Evolutionary conservation across 345 rosid species (phyloP), one percentile per base, ranked within the genome.

Genomic region (Gossypium arboreum): DNA sequence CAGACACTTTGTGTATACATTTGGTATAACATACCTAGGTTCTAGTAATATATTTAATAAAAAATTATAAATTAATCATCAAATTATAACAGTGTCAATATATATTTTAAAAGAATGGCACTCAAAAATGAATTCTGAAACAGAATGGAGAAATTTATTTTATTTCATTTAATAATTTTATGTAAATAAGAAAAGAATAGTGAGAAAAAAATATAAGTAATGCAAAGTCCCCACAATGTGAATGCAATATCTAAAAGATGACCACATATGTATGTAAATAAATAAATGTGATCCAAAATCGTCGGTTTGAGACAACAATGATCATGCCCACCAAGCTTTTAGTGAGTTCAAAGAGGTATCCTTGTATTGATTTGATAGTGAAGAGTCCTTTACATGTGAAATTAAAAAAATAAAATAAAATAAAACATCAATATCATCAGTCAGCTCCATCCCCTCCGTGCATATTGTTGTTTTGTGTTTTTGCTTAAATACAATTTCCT

Each of bases 251-350:
- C 56, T 51, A 18, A 13, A 55, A 55, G 55, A 51, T 51, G 55
- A 1, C 55, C 55, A 51, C 55, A 34, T 5, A 47, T 47, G 51
- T 47, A 45, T 45, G 9, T 45, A 45, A 8, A 50, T 50, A 13
- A 34, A 34, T 34, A 34, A 4, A 54, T 55, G 59, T 55, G 59
- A 25, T 55, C 59, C 59, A 55, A 55, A 48, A 9, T n/a, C 24
- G 24, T 18, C 12, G 75, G 72, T 81, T 76, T 74, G 75, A 74
- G 84, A 84, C 85, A 78, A 80, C 83, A 81, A 83, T 79, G 78
- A 81, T 79, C 69, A 80, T 29, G 73, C 77, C 84, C 84, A 75
- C 77, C 77, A 78, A 43, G 82, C 78, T 71, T 84, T 87, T 57
- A 79, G 71, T 76, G 82, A 81, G 81, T 79, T 81, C 48, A 72